Percentiles rank a stretch among this genome's conserved stretches.
These are phyloP conservation scores for Rhizopogon rudus DNA, from an alignment of 768 basidiomycete genomes.

Conservation along the genomic window DNA sequence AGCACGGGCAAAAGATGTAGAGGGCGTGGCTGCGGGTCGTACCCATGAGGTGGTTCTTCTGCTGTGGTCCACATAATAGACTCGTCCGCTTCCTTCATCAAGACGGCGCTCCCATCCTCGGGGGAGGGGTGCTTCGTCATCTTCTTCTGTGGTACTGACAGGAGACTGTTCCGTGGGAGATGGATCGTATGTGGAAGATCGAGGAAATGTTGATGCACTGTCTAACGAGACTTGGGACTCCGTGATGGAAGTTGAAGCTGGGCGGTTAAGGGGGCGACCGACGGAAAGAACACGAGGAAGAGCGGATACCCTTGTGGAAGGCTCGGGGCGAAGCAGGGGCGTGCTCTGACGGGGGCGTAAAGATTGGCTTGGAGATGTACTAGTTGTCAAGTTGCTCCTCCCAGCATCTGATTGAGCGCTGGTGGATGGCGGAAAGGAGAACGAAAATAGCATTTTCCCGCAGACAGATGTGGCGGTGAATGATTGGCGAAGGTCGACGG, in stretches of 20 bases:
- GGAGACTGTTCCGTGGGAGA: conserved; percentile 5
- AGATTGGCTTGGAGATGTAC: conserved; percentile 8
- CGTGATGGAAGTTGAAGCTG: not conserved
- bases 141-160: conserved; percentile 35
- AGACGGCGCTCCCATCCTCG: conserved; percentile 79
- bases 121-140: conserved; percentile 62
- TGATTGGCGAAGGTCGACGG: conserved; percentile 46
- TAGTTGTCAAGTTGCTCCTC: conserved; percentile 8
- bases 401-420: conserved; percentile 21
- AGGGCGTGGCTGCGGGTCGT: conserved; percentile 33
- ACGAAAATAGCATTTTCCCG: conserved; percentile 73
- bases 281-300: conserved; percentile 17
- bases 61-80: conserved; percentile 88
- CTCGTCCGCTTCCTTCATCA: conserved; percentile 57
- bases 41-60: conserved; percentile 80
- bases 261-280: not conserved
- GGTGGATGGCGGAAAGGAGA: conserved; percentile 40
- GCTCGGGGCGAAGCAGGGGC: conserved; percentile 16
- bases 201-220: conserved; percentile 7
- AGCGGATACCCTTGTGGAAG: conserved; percentile 12
- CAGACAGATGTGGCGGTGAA: conserved; percentile 48
- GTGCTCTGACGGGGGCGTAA: conserved; percentile 17
- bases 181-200: conserved; percentile 8
- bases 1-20: conserved; percentile 15
- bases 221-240: not conserved